Evolutionary conservation across 2,329 filamentous ascomycete species (phyloP).

Genomic region (Talaromyces amestolkiae): DNA sequence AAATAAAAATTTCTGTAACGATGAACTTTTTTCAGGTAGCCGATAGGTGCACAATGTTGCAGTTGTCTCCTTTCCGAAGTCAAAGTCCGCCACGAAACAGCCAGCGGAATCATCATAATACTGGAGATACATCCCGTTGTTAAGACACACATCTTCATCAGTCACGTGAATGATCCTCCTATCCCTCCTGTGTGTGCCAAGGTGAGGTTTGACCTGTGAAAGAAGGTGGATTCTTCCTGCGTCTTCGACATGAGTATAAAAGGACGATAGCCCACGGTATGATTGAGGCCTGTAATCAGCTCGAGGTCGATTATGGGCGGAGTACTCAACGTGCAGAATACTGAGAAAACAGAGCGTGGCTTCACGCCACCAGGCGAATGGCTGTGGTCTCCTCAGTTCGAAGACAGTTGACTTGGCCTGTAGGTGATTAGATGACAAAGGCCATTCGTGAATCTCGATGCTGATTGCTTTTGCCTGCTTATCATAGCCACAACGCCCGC

Average conservation of each 20-base stretch:
- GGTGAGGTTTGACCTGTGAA: slow-evolving; percentile 40
- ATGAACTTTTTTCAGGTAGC: slow-evolving; percentile 25
- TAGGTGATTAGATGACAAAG: slow-evolving; percentile 40
- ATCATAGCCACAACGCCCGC: slow-evolving; percentile 38
- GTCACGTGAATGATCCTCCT: slow-evolving; percentile 23
- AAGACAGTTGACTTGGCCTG: slow-evolving; percentile 52
- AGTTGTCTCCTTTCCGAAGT: slow-evolving; percentile 22
- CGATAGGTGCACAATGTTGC: slow-evolving; percentile 39
- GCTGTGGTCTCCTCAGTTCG: slow-evolving; percentile 47
- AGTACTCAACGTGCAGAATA: slow-evolving; percentile 33
- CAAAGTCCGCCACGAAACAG: slow-evolving; percentile 24
- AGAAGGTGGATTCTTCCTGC: slow-evolving; percentile 31
- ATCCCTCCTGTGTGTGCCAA: slow-evolving; percentile 34
- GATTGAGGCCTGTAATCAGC: slow-evolving; percentile 16
- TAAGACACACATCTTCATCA: slow-evolving; percentile 43
- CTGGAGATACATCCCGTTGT: slow-evolving; percentile 44
- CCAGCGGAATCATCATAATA: slow-evolving; percentile 28
- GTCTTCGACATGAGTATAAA: slow-evolving; percentile 6
- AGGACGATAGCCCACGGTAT: slow-evolving; percentile 23
- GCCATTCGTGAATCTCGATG: slow-evolving; percentile 58
- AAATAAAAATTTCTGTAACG: slow-evolving; percentile 43
- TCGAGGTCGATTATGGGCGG: slow-evolving; percentile 14
- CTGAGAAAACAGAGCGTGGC: slow-evolving; percentile 44
- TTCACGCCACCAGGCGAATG: slow-evolving; percentile 52
- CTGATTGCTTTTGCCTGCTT: slow-evolving; percentile 36